Conservation (phyloP, 129 eudicot species). For the Heracleum sosnowskyi region DNA sequence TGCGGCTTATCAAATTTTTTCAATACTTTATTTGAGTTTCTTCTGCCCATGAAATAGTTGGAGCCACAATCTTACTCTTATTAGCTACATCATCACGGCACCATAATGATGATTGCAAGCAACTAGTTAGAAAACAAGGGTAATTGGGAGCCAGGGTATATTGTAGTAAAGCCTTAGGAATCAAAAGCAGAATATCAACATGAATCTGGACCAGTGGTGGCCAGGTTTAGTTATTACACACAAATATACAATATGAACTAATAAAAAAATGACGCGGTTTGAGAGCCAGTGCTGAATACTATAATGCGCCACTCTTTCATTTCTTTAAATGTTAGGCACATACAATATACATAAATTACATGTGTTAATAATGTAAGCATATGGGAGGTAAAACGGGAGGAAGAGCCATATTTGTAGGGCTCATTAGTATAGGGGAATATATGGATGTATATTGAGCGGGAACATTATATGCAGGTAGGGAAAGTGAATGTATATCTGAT, state of each 20-base stretch:
- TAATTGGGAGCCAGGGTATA: not conserved
- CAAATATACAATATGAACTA: too few species aligned
- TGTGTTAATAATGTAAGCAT: not conserved
- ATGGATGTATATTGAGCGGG: not conserved
- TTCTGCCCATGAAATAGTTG: not conserved
- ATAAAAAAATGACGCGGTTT: too few species aligned
- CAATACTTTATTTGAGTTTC: not conserved
- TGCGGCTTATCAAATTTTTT: not conserved
- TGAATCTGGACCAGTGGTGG: not conserved
- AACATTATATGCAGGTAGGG: not conserved
- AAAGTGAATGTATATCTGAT: not conserved
- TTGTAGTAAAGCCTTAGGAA: not conserved
- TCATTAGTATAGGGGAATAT: not conserved
- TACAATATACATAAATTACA: not conserved
- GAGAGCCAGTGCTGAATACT: too few species aligned
- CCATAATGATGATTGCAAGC: not conserved
- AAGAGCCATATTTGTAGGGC: not conserved
- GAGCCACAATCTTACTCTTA: not conserved
- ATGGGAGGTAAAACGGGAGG: not conserved
- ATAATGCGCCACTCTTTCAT: too few species aligned
- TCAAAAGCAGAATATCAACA: not conserved
- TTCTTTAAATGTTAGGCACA: not conserved
- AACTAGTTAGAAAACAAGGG: not conserved
- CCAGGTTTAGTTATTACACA: not conserved
- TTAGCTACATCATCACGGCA: not conserved